Base-by-base conservation (phyloP, 2,329 filamentous ascomycete species). In the Capronia americana region DNA sequence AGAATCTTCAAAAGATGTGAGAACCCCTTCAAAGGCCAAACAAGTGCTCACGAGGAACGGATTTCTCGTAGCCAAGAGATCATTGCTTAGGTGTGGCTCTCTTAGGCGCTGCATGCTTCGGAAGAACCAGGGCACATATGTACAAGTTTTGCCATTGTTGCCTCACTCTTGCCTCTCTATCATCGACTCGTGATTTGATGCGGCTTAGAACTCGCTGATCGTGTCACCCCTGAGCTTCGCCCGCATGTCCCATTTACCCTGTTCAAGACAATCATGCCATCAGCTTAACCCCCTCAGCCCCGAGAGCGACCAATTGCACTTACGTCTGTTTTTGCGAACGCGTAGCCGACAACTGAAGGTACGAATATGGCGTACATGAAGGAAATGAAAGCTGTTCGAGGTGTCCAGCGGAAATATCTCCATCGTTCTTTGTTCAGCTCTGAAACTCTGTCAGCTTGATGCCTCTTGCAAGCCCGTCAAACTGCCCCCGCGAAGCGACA, bases 381-480 rank as follows among this genome's bases (percentile, higher is more conserved):
- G 4, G 90, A 89, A 75, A 97, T 80, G 82, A 87, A 88, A 32
- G 92, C 92, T 54, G 92, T 96, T 75, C 91, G 86, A 60, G 88
- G 86, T 41, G 91, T 98, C 92, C 92, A 98, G 79, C 92, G 87
- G 87, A 98, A 99, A 87, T 92, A 97, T 82, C 92, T 92, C 87
- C 93, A 90, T 72, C 95, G 90, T 83, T 92, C 92, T 75, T 86
- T 84, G 75, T 86, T 87, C 88, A 97, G 55, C 54, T 71, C 71
- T 72, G 57, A 24, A 20, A 14, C 46, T 61, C 23, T 20, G n/a
- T 28, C 48, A 28, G 48, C 26, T 23, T 26, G 23, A 6, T 7
- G 14, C 6, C 14, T 44, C 38, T 17, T 8, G 6, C 17, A 17
- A 44, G 38, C 5, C 6, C 14, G 17, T 44, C 38, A 1, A n/a